Evolutionary conservation across 1,284 basidiomycete species (phyloP), one percentile per base, ranked within the genome.

Genomic region (Puccinia sorghi): DNA sequence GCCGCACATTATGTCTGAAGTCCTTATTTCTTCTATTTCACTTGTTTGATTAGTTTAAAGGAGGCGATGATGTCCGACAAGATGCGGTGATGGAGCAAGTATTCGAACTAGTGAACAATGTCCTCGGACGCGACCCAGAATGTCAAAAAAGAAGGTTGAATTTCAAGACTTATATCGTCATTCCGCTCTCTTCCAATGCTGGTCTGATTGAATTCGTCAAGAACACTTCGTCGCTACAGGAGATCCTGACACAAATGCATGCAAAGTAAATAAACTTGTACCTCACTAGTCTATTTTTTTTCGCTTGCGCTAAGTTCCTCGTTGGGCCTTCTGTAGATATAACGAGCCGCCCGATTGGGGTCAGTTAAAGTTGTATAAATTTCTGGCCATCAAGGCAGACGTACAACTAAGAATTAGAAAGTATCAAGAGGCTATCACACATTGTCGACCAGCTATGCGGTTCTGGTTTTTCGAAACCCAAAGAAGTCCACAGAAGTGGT

Each of bases 31-130:
- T 4, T 32, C 32, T 32, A 27, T 64, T 76, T 57, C n/a, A n/a
- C 39, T 11, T 12, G 70, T 13, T 13, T 57, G 25, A 12, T 3
- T 81, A 97, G 93, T 97, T 95, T 87, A 99, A 99, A 84, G 92
- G 93, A 13, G 89, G 91, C 85, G 88, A 90, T 22, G 96, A 99
- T 83, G 85, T 97, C 46, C 90, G 96, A 41, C 97, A 99, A 85
- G 96, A 99, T 84, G 95, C 96, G 0, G 93, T 99, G 64, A 97
- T 99, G 95, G 94, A 97, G 83, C 97, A 99, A 85, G 93, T 97
- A 1, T 99, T 99, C 83, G 90, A 90, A 43, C 87, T 98, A 57
- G 91, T 94, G 75, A 98, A 99, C 81, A 86, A 88, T 4, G 88
- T 97, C 0, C 88, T 99, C 8, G 82, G 83, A 11, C 87, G 87